A percentile compares a stretch with the other conserved stretches of the same genome.
Conservation (phyloP, 495 filamentous ascomycete genomes). For the Penicillium simplicissimum region DNA sequence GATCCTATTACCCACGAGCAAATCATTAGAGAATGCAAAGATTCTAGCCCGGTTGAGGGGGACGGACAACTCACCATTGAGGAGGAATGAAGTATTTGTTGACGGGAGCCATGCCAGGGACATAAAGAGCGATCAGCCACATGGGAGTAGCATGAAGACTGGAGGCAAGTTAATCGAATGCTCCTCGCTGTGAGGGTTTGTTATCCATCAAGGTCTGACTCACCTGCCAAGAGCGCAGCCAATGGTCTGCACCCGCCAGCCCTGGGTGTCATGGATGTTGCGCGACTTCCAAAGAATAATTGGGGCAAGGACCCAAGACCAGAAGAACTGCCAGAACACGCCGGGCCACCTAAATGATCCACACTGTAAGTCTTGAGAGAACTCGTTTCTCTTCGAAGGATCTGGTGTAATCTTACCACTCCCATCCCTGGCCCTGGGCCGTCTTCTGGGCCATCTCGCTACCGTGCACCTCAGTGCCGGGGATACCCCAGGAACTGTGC, state of each 20-base stretch:
- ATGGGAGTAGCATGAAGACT: constrained; percentile 62
- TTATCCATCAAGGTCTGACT: neutral
- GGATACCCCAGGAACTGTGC: constrained; percentile 58
- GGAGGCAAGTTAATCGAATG: neutral
- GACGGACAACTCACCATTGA: constrained; percentile 50
- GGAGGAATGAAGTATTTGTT: constrained; percentile 56
- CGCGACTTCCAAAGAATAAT: constrained; percentile 47
- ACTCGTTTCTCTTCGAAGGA: neutral
- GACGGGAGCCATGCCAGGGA: constrained; percentile 54
- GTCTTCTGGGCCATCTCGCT: constrained; percentile 40
- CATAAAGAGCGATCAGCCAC: constrained; percentile 64
- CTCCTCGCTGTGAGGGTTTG: neutral
- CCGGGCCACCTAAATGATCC: constrained; percentile 50
- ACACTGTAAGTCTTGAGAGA: constrained; percentile 13
- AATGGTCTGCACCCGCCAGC: constrained; percentile 68
- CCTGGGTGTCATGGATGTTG: constrained; percentile 62
- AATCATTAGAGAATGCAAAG: neutral
- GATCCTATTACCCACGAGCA: constrained; percentile 40
- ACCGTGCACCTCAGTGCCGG: constrained; percentile 42
- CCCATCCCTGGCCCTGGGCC: constrained; percentile 56
- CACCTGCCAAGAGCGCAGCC: constrained; percentile 55
- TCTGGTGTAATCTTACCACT: constrained; percentile 50
- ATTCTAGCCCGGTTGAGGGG: neutral
- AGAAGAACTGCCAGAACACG: constrained; percentile 63
- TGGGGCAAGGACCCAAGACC: constrained; percentile 60